These are phyloP conservation scores for Ilyonectria destructans DNA, from an alignment of 2,329 filamentous ascomycete genomes.

Conservation along the genomic window DNA sequence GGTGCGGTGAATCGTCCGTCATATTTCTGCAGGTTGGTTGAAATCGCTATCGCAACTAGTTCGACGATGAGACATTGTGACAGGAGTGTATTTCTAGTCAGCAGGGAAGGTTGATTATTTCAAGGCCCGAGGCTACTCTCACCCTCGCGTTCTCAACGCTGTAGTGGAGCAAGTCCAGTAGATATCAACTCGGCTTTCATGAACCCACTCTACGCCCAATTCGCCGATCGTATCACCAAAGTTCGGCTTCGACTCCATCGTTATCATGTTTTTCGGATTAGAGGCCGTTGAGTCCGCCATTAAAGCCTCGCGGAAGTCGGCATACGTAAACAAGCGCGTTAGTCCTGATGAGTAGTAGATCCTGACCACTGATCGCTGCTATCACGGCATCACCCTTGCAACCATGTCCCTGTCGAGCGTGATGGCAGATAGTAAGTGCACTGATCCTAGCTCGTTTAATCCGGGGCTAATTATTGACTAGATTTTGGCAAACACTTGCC, in stretches of 20 bases:
- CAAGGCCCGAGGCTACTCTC: conserved; percentile 14
- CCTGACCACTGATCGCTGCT: conserved; percentile 25
- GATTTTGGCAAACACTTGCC: conserved; percentile 32
- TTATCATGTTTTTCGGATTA: conserved; percentile 28
- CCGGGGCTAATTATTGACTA: neutral
- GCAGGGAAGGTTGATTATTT: neutral
- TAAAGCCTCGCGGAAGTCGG: conserved; percentile 38
- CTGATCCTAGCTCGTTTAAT: rapidly evolving
- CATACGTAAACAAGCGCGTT: conserved; percentile 26
- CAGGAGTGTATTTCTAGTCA: conserved; percentile 24
- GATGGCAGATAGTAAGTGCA: conserved; percentile 16
- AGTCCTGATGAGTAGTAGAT: conserved; percentile 24
- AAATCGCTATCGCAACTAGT: neutral
- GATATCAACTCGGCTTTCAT: conserved; percentile 23
- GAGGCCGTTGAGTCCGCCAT: conserved; percentile 30
- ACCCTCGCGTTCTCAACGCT: conserved; percentile 26
- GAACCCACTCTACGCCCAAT: conserved; percentile 30
- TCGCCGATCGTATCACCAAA: conserved; percentile 32
- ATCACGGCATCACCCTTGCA: conserved; percentile 28
- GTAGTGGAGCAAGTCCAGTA: conserved; percentile 26
- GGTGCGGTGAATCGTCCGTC: no score
- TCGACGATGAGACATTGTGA: neutral
- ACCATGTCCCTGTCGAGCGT: conserved; percentile 29
- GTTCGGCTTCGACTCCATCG: conserved; percentile 30
- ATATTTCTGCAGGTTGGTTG: no score